These are phyloP conservation scores for Penicillium dipodomyicola DNA, from an alignment of 495 filamentous ascomycete species.

Conservation along the genomic window DNA sequence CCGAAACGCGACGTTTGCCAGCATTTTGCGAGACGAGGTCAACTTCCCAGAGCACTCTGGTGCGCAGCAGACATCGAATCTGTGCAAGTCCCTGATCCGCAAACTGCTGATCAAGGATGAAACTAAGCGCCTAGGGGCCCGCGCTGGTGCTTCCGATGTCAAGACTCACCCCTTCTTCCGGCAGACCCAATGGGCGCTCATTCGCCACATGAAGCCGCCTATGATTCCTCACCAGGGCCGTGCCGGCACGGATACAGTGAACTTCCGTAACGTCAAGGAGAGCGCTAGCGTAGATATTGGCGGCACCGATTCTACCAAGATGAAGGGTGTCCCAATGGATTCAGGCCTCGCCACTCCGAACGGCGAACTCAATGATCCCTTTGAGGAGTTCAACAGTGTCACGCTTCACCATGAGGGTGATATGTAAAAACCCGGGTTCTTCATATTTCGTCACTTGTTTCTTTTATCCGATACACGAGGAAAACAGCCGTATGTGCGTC, in stretches of 20 bases:
- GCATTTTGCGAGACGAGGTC: constrained; percentile 93
- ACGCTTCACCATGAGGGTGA: constrained; percentile 97
- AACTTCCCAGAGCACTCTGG: constrained; percentile 88
- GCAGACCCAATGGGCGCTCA: constrained; percentile 91
- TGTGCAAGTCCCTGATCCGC: constrained; percentile 95
- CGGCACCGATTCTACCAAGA: constrained; percentile 51
- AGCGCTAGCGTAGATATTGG: constrained; percentile 92
- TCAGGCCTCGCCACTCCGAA: constrained; percentile 82
- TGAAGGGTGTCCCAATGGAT: constrained; percentile 80
- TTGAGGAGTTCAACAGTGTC: constrained; percentile 98
- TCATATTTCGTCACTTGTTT: constrained; percentile 15
- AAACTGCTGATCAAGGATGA: constrained; percentile 98
- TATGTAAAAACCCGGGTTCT: constrained; percentile 22
- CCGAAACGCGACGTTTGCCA: constrained; percentile 95
- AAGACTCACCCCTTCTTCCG: constrained; percentile 97
- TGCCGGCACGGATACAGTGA: constrained; percentile 80
- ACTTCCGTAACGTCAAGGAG: constrained; percentile 97
- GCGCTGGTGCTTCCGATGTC: constrained; percentile 94
- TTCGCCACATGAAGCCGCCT: constrained; percentile 97
- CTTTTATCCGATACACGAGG: constrained; percentile 19
- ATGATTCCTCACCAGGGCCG: constrained; percentile 93
- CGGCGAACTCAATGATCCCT: constrained; percentile 84
- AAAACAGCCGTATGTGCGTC: constrained; percentile 30
- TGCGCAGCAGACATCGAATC: constrained; percentile 79
- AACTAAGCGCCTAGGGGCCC: constrained; percentile 87